phyloP scores from a whole-genome alignment of 805 yeast species.

The Candida adriatica region DNA sequence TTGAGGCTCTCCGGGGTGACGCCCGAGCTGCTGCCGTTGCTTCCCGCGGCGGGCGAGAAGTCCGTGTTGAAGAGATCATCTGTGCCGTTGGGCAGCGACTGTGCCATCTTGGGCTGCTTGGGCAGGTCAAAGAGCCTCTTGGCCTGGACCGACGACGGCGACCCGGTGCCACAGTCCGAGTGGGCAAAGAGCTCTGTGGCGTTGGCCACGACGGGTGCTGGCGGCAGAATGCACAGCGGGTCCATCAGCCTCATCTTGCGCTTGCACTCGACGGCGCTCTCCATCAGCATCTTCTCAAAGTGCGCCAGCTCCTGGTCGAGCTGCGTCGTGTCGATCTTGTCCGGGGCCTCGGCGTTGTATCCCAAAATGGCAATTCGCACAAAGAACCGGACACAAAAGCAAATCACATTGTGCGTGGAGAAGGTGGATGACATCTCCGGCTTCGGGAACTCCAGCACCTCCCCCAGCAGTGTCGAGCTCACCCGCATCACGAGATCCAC shows the following conservation, averaged over 20 bases:
- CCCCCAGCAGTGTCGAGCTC: slow-evolving; percentile 6
- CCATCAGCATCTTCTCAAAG: slow-evolving; percentile 3
- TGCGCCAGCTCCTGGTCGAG: slow-evolving; percentile 4
- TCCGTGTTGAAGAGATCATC: neutral
- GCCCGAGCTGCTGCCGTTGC: neutral
- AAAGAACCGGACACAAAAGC: slow-evolving; percentile 16
- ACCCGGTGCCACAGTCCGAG: neutral
- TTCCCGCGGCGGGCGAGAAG: neutral
- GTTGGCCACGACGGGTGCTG: neutral
- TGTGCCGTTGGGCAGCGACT: neutral
- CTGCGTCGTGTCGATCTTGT: slow-evolving; percentile 1
- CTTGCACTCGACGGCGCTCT: slow-evolving; percentile 2
- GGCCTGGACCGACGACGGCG: neutral
- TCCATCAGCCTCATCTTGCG: slow-evolving; percentile 1
- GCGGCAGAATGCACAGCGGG: slow-evolving; percentile 7
- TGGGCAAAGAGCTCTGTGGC: neutral
- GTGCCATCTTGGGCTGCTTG: neutral
- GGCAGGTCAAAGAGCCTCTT: neutral
- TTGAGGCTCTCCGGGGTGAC: neutral
- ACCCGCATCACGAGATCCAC: slow-evolving; percentile 9
- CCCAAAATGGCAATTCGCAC: slow-evolving; percentile 17
- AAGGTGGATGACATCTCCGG: slow-evolving; percentile 1
- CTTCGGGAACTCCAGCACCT: slow-evolving; percentile 1
- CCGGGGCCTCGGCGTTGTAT: slow-evolving; percentile 9
- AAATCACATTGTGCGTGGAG: slow-evolving; percentile 6